Base-by-base conservation (phyloP, 2,329 filamentous ascomycete species). In the Alternaria ventricosa region DNA sequence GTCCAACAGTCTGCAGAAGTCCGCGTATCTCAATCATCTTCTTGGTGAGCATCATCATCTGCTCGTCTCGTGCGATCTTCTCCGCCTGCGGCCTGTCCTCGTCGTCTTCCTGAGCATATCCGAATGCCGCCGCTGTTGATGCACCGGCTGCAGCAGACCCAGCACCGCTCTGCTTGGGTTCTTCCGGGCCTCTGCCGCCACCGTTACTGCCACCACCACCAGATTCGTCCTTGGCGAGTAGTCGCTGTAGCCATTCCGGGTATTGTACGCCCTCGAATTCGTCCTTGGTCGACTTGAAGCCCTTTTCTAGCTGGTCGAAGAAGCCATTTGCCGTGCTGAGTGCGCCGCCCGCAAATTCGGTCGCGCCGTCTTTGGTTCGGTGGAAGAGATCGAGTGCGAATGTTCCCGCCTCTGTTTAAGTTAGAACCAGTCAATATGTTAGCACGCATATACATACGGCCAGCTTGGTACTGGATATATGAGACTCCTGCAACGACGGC, bases 21-120 rank as follows among this genome's bases (percentile, higher is more conserved):
- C 90, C 94, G 70, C 96, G 87, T 61, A 99, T 98, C 83, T 99
- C 96, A 75, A 99, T 99, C 96, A 99, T 99, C 83, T 98, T 98
- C 83, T 96, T 95, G 2, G 96, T 99, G 75, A 99, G 84, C 71
- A 97, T 86, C 96, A 99, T 99, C 95, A 99, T 99, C 81, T 99
- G 96, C 78, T 99, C 96, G 74, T 99, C 96, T 73, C 89, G 89
- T 18, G 93, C 92, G 53, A 87, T 85, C 75, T 92, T 89, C 60
- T 90, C 88, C 20, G 83, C 84, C 9, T 85, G 83, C 59, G 89
- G 85, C 67, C 90, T 88, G 36, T 95, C 85, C 3, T 89, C 87
- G 61, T 90, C 85, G 22, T 93, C 89, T 1, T 89, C 87, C 60
- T 90, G 85, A 20, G 92, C 88, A 72, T 94, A 91, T 41, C 91